A percentile compares a stretch with the other conserved stretches of the same genome.
phyloP scores from a whole-genome alignment of 2,329 filamentous ascomycete genomes.

The Cytospora schulzeri region DNA sequence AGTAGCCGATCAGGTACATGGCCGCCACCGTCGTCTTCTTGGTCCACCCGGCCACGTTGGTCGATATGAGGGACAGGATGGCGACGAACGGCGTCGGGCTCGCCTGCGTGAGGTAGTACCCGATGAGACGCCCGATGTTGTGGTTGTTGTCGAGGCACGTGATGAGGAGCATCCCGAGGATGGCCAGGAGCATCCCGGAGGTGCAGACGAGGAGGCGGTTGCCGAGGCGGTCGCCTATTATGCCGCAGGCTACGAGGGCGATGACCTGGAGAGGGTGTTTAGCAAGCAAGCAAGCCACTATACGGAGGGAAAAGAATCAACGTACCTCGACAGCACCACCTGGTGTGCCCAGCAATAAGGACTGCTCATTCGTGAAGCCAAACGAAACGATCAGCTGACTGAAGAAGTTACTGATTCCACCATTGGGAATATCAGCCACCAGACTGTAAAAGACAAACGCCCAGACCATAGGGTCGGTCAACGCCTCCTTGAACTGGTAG shows the following conservation, averaged over 20 bases:
- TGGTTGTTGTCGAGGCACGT: conserved; percentile 61
- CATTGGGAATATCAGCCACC: conserved; percentile 42
- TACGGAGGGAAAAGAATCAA: conserved; percentile 42
- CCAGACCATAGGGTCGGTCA: conserved; percentile 43
- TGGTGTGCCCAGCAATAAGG: conserved; percentile 65
- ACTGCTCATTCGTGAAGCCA: conserved; percentile 64
- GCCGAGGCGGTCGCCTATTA: conserved; percentile 56
- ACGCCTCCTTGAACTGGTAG: conserved; percentile 56
- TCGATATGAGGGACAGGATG: conserved; percentile 62
- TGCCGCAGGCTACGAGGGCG: conserved; percentile 37
- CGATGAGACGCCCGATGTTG: conserved; percentile 60
- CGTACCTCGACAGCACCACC: conserved; percentile 67
- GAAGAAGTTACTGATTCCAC: conserved; percentile 41
- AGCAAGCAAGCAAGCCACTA: conserved; percentile 27
- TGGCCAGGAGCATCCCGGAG: conserved; percentile 52
- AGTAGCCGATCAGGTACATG: conserved; percentile 54
- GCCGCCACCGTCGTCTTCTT: conserved; percentile 62
- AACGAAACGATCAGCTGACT: conserved; percentile 53
- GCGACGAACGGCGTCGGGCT: conserved; percentile 65
- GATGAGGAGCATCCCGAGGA: conserved; percentile 67
- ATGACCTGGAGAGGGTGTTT: conserved; percentile 30
- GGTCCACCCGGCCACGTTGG: conserved; percentile 60
- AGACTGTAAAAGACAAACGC: conserved; percentile 39
- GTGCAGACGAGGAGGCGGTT: conserved; percentile 60
- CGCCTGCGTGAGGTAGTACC: conserved; percentile 67